Conservation (phyloP, 148 eudicot species). For the Gaultheria prostrata region DNA sequence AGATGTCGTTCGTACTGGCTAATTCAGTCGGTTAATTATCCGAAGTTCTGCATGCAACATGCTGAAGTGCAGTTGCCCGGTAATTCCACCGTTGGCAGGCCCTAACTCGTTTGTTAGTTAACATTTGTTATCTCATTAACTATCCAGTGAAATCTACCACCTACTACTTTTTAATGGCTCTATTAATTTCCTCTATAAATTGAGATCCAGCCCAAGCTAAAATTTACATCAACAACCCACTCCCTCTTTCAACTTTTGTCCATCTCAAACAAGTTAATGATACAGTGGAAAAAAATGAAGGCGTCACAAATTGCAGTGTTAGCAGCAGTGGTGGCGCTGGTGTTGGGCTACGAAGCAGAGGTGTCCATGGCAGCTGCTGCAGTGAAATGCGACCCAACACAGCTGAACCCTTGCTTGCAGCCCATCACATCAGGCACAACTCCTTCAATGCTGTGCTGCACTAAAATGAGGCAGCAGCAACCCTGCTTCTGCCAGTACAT, state of each 20-base stretch:
- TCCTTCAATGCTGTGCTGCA: slow-evolving; percentile 37
- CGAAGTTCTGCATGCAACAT: too few relatives aligned
- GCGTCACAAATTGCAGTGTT: background rate
- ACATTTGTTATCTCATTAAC: too few relatives aligned
- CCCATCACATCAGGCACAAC: slow-evolving; percentile 24
- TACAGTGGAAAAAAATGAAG: background rate
- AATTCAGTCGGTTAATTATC: too few relatives aligned
- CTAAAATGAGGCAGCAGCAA: slow-evolving; percentile 32
- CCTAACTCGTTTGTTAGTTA: too few relatives aligned
- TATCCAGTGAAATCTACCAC: too few relatives aligned
- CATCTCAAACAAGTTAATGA: too few relatives aligned
- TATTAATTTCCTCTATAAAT: background rate
- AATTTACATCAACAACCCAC: too few relatives aligned
- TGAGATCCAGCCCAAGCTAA: background rate
- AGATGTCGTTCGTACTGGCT: too few relatives aligned
- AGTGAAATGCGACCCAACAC: slow-evolving; percentile 33
- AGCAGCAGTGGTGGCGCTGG: background rate
- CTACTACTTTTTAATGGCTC: too few relatives aligned
- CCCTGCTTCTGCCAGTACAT: slow-evolving; percentile 46
- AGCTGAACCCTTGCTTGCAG: slow-evolving; percentile 34
- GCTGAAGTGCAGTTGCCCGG: too few relatives aligned
- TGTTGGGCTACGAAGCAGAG: slow-evolving; percentile 21
- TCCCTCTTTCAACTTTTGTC: background rate
- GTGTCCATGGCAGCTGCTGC: slow-evolving; percentile 16
- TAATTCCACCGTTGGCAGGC: too few relatives aligned